Evolutionary conservation across 2,329 filamentous ascomycete species (phyloP), one percentile per base, ranked within the genome.

Genomic region (Neopestalotiopsis rosae): DNA sequence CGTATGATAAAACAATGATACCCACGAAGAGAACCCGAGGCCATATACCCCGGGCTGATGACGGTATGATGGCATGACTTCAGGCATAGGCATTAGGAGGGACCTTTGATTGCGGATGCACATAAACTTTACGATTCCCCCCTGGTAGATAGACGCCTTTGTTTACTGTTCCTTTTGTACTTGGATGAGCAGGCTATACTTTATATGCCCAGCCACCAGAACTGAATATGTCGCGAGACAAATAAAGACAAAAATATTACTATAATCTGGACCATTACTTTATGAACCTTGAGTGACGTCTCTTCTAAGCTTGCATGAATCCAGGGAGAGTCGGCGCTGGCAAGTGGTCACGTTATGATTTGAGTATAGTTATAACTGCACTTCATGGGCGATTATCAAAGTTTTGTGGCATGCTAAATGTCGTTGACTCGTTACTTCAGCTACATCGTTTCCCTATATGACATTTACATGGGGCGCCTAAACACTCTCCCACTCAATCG

Each of bases 61-160:
- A 67, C 65, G 65, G 65, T 67, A 67, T 56, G 65, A 67, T 61
- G 65, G 56, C 52, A 67, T 45, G 65, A 67, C 30, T 61, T 59
- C 24, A 67, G 56, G 45, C 56, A 67, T 61, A 56, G 58, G 56
- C 32, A 38, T 59, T 42, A 30, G 34, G 49, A 28, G 65, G 56
- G 38, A 45, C 52, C 20, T 32, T 38, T 34, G 65, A 28, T 52
- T 34, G 24, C 65, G 32, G 52, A 57, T 61, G 65, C 52, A 67
- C 56, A 67, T 67, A 67, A 38, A 38, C 56, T n/a, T 40, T 34
- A 77, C 77, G 76, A 77, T 78, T 77, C 75, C 76, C 24, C 76
- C 75, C 70, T 67, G 71, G 74, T 77, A 76, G 73, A 76, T 68
- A 67, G 66, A 67, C 40, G 14, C 24, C 17, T 58, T 63, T 45